Percentiles rank a stretch among this genome's conserved stretches.
Conservation (phyloP, 768 basidiomycete species). For the Lactifluus rugatus region DNA sequence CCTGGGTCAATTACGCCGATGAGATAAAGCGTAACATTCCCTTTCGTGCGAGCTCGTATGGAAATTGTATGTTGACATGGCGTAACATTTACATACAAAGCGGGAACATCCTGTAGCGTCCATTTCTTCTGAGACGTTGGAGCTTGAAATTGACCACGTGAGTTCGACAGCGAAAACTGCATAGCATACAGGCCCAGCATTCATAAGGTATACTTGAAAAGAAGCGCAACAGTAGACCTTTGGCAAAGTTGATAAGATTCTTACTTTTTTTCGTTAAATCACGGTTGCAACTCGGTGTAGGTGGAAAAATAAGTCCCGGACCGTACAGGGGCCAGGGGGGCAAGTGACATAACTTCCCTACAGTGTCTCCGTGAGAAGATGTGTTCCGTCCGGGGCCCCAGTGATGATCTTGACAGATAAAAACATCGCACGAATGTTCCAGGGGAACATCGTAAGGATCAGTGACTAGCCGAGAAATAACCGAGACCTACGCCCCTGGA, state of each 20-base stretch:
- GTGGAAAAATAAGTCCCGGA: no score
- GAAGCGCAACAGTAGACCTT: background rate
- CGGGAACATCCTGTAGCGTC: background rate
- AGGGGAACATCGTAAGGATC: slow-evolving; percentile 1
- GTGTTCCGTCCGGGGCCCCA: background rate
- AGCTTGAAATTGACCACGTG: background rate
- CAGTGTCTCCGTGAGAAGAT: background rate
- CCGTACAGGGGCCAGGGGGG: no score
- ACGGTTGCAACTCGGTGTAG: background rate
- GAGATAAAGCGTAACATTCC: background rate
- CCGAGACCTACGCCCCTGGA: slow-evolving; percentile 1
- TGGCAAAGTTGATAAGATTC: background rate
- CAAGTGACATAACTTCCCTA: slow-evolving; percentile 1
- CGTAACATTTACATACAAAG: slow-evolving; percentile 2
- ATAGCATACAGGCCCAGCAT: background rate
- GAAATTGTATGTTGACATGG: background rate
- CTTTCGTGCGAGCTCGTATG: background rate
- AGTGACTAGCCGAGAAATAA: slow-evolving; percentile 12
- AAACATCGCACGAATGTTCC: slow-evolving; percentile 10
- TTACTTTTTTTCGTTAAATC: background rate
- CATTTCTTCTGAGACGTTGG: background rate
- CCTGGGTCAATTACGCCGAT: background rate
- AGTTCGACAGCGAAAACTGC: background rate
- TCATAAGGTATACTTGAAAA: background rate
- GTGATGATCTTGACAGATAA: slow-evolving; percentile 8